phyloP scores from a whole-genome alignment of 2,329 filamentous ascomycete genomes.

The Verticillium nonalfalfae region DNA sequence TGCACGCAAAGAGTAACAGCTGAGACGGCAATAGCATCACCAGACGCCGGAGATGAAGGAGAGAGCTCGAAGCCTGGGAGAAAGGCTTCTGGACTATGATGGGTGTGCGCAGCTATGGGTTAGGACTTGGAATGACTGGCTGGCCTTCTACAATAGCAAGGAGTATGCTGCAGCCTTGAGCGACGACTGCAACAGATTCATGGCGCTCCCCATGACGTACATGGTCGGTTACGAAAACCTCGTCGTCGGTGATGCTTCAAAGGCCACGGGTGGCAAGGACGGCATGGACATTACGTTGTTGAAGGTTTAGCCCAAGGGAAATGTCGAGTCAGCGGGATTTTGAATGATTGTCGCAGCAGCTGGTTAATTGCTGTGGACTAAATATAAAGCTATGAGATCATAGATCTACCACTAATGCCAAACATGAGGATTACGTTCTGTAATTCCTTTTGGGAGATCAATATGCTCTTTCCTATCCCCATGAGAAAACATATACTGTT shows the following conservation, averaged over 20 bases:
- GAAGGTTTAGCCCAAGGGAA: neutral
- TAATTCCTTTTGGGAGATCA: too few species aligned
- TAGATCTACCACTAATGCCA: too few species aligned
- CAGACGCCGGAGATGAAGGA: conserved; percentile 11
- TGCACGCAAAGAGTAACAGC: neutral
- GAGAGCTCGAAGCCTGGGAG: conserved; percentile 5
- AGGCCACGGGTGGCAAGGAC: neutral
- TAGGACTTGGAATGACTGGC: conserved; percentile 8
- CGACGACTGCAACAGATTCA: conserved; percentile 1
- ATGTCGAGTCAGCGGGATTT: too few species aligned
- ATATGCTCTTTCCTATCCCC: too few species aligned
- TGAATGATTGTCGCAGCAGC: too few species aligned
- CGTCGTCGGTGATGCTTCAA: neutral
- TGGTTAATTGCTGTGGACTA: too few species aligned
- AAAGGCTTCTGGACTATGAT: conserved; percentile 12
- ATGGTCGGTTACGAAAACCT: conserved; percentile 1
- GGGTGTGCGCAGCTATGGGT: conserved; percentile 15
- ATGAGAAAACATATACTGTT: too few species aligned
- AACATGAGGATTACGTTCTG: too few species aligned
- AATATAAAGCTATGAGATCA: too few species aligned
- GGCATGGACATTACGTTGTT: neutral
- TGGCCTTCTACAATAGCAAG: conserved; percentile 1
- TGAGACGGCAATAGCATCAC: conserved; percentile 7
- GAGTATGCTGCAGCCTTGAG: neutral
- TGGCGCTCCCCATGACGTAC: neutral